Evolutionary conservation across 768 basidiomycete genomes (phyloP), one percentile per base, ranked within the genome.

Genomic region (Zangia roseola): DNA sequence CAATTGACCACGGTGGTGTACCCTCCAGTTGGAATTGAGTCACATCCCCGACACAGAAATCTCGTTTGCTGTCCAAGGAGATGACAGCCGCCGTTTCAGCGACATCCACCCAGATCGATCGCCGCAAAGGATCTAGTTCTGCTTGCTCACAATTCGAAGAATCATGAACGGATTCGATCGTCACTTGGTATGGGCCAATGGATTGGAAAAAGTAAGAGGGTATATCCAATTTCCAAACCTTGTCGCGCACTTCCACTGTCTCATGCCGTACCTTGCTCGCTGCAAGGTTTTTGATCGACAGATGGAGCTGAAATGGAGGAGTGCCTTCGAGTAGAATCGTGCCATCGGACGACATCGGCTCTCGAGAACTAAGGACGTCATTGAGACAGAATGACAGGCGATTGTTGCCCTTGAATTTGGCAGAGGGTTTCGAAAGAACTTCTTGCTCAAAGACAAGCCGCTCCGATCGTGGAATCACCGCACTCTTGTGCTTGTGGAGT

Each of bases 1-100:
- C 84, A 44, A 97, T 81, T 4, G 81, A 86, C 93, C 94, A 98
- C 4, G 95, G 93, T 14, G 94, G 88, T 26, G 82, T 88, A 37
- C 97, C 97, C 68, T 97, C 92, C 14, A 99, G 74, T 62, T 94
- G 86, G 77, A 97, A 98, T 54, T 91, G 91, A 9, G 89, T 77
- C 24, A 83, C 76, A 51, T 97, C 93, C 9, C 94, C 95, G 2
- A 91, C 87, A 69, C 97, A 99, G 52, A 88, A 84, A 61, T 98
- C 86, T 56, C 76, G 76, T 48, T 82, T 77, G 48, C 84, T 74
- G 58, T 88, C 87, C 56, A 93, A 81, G 6, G 95, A 87, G 39
- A 92, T 78, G 46, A 99, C 93, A 12, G 91, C 83, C 9, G 97
- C 97, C 1, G 91, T 91, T 69, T 99, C 97, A 3, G 93, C 91